A percentile compares a stretch with the other conserved stretches of the same genome.
These are phyloP conservation scores for Xerocomus amazonicus DNA, from an alignment of 1,284 basidiomycete species.

Conservation along the genomic window DNA sequence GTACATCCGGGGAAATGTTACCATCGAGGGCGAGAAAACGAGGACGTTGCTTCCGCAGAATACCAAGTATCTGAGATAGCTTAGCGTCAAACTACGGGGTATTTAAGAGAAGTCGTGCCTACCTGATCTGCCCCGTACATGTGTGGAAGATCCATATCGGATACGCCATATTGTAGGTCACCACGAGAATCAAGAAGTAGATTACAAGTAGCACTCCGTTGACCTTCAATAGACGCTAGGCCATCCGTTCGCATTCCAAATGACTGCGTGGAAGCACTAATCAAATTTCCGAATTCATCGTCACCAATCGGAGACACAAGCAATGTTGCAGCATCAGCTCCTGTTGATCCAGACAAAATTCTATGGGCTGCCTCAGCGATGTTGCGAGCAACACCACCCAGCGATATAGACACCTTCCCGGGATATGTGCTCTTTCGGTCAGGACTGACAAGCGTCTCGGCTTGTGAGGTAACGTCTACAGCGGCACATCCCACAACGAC, in stretches of 20 bases:
- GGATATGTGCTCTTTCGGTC: constrained; percentile 73
- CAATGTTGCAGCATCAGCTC: constrained; percentile 36
- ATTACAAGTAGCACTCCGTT: constrained; percentile 77
- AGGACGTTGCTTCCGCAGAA: constrained; percentile 49
- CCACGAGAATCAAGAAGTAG: constrained; percentile 76
- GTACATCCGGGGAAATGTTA: constrained; percentile 61
- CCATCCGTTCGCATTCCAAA: constrained; percentile 84
- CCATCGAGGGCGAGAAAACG: constrained; percentile 77
- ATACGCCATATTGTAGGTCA: constrained; percentile 78
- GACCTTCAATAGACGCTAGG: constrained; percentile 43
- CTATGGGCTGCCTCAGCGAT: constrained; percentile 86
- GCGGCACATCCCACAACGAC: constrained; percentile 83
- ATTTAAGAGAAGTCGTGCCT: constrained; percentile 17
- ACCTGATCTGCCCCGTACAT: constrained; percentile 49
- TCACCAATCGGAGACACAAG: constrained; percentile 63
- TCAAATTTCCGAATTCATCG: constrained; percentile 68
- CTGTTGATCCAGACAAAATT: constrained; percentile 41
- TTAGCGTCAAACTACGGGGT: neutral
- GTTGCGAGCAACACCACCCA: constrained; percentile 94
- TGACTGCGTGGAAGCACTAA: constrained; percentile 52
- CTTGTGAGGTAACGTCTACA: constrained; percentile 75
- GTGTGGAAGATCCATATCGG: constrained; percentile 83
- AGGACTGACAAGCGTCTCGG: constrained; percentile 25
- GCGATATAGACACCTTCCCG: constrained; percentile 67
- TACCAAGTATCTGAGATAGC: constrained; percentile 23